phyloP scores from a whole-genome alignment of 352 stramenopile genomes.

The Thalassiosira ordinaria region DNA sequence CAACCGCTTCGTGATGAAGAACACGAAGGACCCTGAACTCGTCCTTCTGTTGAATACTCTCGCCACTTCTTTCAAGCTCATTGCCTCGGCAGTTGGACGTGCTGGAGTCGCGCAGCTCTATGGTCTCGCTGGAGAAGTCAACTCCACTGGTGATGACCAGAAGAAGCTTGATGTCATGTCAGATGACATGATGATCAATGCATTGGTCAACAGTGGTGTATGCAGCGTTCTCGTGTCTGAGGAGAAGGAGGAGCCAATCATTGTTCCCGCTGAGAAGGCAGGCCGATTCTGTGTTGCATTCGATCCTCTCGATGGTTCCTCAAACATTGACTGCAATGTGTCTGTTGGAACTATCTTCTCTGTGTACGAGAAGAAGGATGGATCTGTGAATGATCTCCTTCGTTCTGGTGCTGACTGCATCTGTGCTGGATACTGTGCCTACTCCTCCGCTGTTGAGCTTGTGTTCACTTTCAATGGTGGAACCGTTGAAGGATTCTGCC shows the following conservation, averaged over 20 bases:
- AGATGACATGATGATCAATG: constrained; percentile 99
- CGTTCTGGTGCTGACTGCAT: constrained; percentile 92
- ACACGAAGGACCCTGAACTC: no score
- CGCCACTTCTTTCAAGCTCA: no score
- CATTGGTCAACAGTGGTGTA: constrained; percentile 94
- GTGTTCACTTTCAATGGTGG: constrained; percentile 94
- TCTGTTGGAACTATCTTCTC: constrained; percentile 99
- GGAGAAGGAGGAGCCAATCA: constrained; percentile 97
- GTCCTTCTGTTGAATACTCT: no score
- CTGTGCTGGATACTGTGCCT: constrained; percentile 99
- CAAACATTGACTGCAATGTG: constrained; percentile 99
- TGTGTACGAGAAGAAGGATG: no score
- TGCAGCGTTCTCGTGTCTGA: constrained; percentile 98
- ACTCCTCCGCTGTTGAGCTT: constrained; percentile 95
- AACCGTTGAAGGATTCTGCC: constrained; percentile 95
- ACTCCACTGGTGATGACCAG: constrained; percentile 96
- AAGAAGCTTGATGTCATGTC: constrained; percentile 99
- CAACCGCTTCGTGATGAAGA: no score
- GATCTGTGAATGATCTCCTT: constrained; percentile 91
- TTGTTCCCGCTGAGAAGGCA: constrained; percentile 87
- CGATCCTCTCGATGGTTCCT: constrained; percentile 97
- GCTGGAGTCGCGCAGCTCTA: constrained; percentile 91
- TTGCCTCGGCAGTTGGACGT: constrained; percentile 95
- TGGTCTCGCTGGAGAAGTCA: constrained; percentile 95
- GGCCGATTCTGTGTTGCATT: constrained; percentile 97